Conservation (phyloP, 2,329 filamentous ascomycete genomes). For the Stachybotrys echinatus region DNA sequence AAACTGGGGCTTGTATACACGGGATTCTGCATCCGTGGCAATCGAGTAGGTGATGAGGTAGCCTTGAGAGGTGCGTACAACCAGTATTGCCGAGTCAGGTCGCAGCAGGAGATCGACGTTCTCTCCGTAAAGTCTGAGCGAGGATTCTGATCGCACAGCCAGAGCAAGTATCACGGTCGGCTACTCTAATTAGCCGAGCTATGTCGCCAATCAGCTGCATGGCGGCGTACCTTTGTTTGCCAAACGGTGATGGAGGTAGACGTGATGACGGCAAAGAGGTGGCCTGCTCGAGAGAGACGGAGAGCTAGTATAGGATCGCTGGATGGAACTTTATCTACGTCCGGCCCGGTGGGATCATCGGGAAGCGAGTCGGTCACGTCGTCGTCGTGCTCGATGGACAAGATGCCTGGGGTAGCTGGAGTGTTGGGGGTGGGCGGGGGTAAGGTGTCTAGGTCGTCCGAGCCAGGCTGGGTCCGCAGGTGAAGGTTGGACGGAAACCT, state of each 20-base stretch:
- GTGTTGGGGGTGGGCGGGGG: conserved; percentile 43
- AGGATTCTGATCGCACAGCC: conserved; percentile 74
- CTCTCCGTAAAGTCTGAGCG: conserved; percentile 74
- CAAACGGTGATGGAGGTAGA: conserved; percentile 83
- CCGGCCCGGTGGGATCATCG: conserved; percentile 18
- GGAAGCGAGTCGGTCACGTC: conserved; percentile 15
- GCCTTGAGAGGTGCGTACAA: conserved; percentile 79
- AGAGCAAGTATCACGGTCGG: conserved; percentile 85
- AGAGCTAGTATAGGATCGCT: conserved; percentile 69
- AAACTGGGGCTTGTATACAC: conserved; percentile 82
- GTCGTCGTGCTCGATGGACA: conserved; percentile 52
- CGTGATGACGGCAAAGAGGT: conserved; percentile 84
- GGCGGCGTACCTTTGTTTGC: conserved; percentile 75
- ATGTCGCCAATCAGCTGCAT: conserved; percentile 7
- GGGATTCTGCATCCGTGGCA: conserved; percentile 73
- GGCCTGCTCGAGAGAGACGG: conserved; percentile 71
- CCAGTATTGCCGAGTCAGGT: conserved; percentile 87
- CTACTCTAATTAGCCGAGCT: conserved; percentile 33
- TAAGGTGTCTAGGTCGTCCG: conserved; percentile 28
- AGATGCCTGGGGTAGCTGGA: conserved; percentile 52
- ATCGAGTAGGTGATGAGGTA: conserved; percentile 94
- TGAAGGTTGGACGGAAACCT: conserved; percentile 8
- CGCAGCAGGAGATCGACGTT: conserved; percentile 82
- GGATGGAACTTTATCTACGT: conserved; percentile 31
- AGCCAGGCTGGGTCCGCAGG: conserved; percentile 12